These are phyloP conservation scores for Thymus mandschuricus DNA, from an alignment of 257 asterid species.

Conservation along the genomic window DNA sequence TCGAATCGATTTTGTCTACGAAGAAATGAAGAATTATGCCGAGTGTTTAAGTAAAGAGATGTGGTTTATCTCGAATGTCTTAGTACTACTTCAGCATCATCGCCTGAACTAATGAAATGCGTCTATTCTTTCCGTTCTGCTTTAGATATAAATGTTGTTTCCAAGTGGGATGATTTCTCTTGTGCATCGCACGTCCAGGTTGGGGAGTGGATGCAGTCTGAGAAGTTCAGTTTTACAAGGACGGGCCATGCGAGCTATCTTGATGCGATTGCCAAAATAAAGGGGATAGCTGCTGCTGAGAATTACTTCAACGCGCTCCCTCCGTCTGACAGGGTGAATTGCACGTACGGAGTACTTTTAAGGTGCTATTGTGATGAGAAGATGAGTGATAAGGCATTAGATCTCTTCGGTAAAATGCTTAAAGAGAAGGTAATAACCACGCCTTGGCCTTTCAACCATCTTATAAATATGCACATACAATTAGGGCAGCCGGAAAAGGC, in stretches of 20 bases:
- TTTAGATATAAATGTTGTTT: neutral
- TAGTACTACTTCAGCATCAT: neutral
- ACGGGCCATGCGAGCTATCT: slow-evolving; percentile 54
- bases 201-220: slow-evolving; percentile 76
- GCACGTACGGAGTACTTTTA: slow-evolving; percentile 68
- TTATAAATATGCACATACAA: slow-evolving; percentile 62
- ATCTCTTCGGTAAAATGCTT: slow-evolving; percentile 53
- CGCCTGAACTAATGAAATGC: neutral
- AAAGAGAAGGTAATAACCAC: slow-evolving; percentile 36
- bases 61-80: neutral
- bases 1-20: neutral
- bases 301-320: slow-evolving; percentile 54
- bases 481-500: slow-evolving; percentile 65
- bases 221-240: slow-evolving; percentile 43
- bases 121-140: neutral
- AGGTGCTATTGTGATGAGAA: slow-evolving; percentile 66
- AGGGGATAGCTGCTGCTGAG: slow-evolving; percentile 78
- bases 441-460: slow-evolving; percentile 56
- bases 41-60: neutral
- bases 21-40: neutral
- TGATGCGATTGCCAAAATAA: slow-evolving; percentile 57
- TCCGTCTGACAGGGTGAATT: slow-evolving; percentile 39
- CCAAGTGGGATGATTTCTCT: slow-evolving; percentile 13
- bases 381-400: slow-evolving; percentile 60
- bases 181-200: slow-evolving; percentile 44